Conservation (phyloP, 495 filamentous ascomycete species). For the Aspergillus ostianus region DNA sequence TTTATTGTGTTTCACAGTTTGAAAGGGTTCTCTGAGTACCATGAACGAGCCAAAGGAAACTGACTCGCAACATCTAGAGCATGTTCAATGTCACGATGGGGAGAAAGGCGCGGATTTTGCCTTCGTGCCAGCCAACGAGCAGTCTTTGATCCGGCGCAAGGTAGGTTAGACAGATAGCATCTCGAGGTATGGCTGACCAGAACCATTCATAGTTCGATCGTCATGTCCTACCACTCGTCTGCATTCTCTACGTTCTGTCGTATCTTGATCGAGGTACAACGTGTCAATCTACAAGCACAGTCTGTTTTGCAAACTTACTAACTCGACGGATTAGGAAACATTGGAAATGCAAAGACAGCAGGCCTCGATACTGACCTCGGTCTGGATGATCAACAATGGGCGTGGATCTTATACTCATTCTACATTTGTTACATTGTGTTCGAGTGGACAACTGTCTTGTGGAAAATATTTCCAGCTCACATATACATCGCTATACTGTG, state of each 20-base stretch:
- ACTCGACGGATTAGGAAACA: conserved; percentile 37
- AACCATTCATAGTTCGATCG: conserved; percentile 21
- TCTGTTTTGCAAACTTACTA: background rate
- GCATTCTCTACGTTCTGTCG: conserved; percentile 28
- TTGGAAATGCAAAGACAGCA: conserved; percentile 57
- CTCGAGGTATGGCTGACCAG: no score
- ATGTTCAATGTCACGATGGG: no score
- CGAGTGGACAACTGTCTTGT: conserved; percentile 37
- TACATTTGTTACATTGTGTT: conserved; percentile 48
- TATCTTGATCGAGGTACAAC: conserved; percentile 24
- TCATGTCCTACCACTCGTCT: conserved; percentile 28
- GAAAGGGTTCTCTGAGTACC: no score
- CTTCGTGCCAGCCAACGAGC: no score
- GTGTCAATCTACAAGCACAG: no score
- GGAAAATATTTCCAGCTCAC: conserved; percentile 58
- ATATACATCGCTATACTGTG: conserved; percentile 32
- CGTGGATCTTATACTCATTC: conserved; percentile 70
- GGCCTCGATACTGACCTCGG: conserved; percentile 48
- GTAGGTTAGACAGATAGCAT: no score
- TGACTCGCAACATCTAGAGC: no score
- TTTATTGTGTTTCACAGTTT: no score
- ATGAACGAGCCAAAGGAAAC: no score
- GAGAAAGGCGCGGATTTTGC: no score
- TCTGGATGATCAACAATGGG: conserved; percentile 45
- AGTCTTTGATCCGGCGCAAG: no score